Evolutionary conservation across 768 basidiomycete species (phyloP), one percentile per base, ranked within the genome.

Genomic region (Podaxis sp.): DNA sequence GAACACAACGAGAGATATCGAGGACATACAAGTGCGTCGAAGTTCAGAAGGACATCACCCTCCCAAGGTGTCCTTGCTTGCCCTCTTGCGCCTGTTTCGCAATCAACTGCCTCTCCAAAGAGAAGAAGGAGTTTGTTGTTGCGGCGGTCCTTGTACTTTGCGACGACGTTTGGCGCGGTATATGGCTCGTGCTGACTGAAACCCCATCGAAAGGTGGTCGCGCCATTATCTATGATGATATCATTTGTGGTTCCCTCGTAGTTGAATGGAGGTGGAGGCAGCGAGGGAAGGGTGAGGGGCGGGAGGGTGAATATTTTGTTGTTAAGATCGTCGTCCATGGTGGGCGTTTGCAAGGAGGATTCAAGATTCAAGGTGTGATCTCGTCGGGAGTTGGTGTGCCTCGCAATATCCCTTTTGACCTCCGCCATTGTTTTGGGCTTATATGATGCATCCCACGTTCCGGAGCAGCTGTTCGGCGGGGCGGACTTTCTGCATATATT

Each of bases 111-210:
- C 35, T 90, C 86, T 0, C 97, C 97, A 60, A 96, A 96, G 11
- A 98, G 78, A 32, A 95, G 70, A n/a, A 95, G 76, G 0, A 87
- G 89, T 62, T 82, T 87, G 71, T 93, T 93, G 13, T 81, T 85
- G 71, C 87, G 89, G 66, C 95, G 83, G 66, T 98, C 97, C 72
- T 92, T 92, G 76, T 91, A 98, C 69, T 89, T 90, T 55, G 94
- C 83, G 16, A 95, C 79, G 46, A 88, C 82, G 66, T 94, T 95
- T 1, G 84, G 77, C 36, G 83, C 83, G 14, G 79, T 75, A 38
- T 80, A 84, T 0, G 93, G 92, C 0, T 70, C 69, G 2, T 73
- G 42, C 2, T 82, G 82, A 3, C 82, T 84, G 73, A 93, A 96
- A 13, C 93, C 94, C 74, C 90, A 96, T 54, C 93, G 84, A 42